These are phyloP conservation scores for Candida insectalens DNA, from an alignment of 805 yeast species.

Conservation along the genomic window DNA sequence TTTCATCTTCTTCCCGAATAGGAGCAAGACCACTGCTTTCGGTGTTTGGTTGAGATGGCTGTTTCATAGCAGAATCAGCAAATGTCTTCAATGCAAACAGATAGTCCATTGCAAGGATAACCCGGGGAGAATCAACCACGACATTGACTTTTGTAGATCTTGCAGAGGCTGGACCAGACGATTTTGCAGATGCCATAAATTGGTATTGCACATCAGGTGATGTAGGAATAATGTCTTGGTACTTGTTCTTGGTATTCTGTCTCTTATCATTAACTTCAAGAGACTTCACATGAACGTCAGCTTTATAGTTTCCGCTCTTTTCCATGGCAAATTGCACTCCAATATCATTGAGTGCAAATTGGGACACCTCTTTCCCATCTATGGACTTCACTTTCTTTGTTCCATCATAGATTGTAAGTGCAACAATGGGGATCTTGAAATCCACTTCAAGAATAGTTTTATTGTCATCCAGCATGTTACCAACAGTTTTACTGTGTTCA, in stretches of 20 bases:
- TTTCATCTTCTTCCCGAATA: constrained; percentile 5
- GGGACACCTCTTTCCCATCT: constrained; percentile 37
- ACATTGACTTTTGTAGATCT: constrained; percentile 36
- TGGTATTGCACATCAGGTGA: constrained; percentile 56
- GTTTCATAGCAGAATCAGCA: constrained; percentile 34
- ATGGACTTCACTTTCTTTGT: constrained; percentile 31
- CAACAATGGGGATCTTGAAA: constrained; percentile 53
- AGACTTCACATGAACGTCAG: constrained; percentile 58
- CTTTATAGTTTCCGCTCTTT: constrained; percentile 43
- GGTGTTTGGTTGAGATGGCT: constrained; percentile 15
- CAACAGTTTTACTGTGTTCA: too few species aligned
- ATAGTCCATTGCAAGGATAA: constrained; percentile 80
- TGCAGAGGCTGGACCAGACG: constrained; percentile 31
- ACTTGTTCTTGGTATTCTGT: constrained; percentile 49
- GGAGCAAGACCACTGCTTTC: constrained; percentile 1
- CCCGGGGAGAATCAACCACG: constrained; percentile 71
- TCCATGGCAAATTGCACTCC: constrained; percentile 41
- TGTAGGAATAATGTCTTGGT: constrained; percentile 73
- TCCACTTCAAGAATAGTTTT: constrained; percentile 30
- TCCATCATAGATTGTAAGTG: constrained; percentile 50
- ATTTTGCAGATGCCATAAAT: constrained; percentile 45
- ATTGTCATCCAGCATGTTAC: not conserved
- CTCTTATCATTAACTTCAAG: constrained; percentile 75
- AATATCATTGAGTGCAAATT: constrained; percentile 50
- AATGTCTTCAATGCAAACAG: constrained; percentile 66